These are phyloP conservation scores for Cladorrhinum sp. DNA, from an alignment of 2,329 filamentous ascomycete species.

Conservation along the genomic window DNA sequence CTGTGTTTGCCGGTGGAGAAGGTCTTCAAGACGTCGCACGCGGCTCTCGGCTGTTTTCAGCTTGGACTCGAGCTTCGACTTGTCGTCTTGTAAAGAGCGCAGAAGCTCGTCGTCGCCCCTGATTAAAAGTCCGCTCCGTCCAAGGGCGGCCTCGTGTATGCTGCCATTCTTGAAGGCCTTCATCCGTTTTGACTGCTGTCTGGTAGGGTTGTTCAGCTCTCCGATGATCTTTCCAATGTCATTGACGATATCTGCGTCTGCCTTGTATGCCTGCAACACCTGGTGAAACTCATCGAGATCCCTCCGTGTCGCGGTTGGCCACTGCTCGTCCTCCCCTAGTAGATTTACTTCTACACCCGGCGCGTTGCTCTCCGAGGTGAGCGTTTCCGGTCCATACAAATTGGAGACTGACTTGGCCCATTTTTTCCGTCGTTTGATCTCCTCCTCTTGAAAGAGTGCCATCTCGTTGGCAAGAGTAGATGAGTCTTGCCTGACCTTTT, in stretches of 20 bases:
- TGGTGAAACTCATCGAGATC: conserved; percentile 75
- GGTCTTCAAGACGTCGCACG: conserved; percentile 84
- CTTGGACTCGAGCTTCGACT: conserved; percentile 68
- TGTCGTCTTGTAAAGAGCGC: conserved; percentile 77
- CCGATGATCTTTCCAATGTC: conserved; percentile 74
- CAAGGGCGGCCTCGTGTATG: conserved; percentile 83
- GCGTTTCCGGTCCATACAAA: conserved; percentile 62
- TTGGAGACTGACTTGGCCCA: conserved; percentile 86
- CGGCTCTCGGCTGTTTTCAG: conserved; percentile 83
- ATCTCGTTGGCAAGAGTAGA: conserved; percentile 88
- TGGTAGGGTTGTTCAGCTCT: conserved; percentile 77
- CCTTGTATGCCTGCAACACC: conserved; percentile 60
- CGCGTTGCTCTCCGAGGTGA: conserved; percentile 63
- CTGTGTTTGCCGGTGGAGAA: conserved; percentile 79
- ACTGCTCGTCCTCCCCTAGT: conserved; percentile 72
- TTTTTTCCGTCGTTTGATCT: conserved; percentile 79
- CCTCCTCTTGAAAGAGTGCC: conserved; percentile 87
- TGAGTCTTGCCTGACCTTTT: conserved; percentile 86
- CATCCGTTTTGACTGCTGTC: conserved; percentile 79
- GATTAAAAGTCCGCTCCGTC: conserved; percentile 80
- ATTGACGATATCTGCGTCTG: conserved; percentile 62
- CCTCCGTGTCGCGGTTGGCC: conserved; percentile 73
- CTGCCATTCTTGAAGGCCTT: conserved; percentile 97
- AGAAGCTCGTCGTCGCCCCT: conserved; percentile 84
- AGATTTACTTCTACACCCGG: conserved; percentile 82